Conservation (phyloP, 176 grass and related monocot species). For the Leersia perrieri region DNA sequence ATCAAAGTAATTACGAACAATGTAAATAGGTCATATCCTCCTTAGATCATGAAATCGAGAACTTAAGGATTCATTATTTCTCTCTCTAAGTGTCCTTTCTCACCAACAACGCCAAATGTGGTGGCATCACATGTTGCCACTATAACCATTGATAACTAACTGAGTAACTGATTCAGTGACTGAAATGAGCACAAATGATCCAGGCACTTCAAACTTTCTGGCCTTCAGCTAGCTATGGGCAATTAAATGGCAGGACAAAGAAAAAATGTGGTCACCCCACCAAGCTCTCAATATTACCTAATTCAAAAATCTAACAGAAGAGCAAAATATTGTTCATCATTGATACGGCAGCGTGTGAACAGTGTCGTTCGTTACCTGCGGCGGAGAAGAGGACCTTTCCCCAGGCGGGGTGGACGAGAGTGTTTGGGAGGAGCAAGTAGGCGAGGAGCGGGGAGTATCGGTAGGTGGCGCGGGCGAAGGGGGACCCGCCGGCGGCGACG, state of each 20-base stretch:
- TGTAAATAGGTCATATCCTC: neutral
- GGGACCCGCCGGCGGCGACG: constrained; percentile 62
- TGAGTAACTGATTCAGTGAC: too few relatives aligned
- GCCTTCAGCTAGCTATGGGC: neutral
- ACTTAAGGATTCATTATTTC: neutral
- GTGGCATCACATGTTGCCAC: neutral
- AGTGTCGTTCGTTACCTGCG: constrained; percentile 51
- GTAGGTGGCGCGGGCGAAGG: constrained; percentile 82
- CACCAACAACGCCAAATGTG: neutral
- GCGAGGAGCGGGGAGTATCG: constrained; percentile 89
- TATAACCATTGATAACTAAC: too few relatives aligned
- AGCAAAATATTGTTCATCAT: neutral
- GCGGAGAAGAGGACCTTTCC: constrained; percentile 89
- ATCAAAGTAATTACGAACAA: constrained; percentile 1
- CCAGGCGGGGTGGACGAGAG: constrained; percentile 60
- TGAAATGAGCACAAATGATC: neutral
- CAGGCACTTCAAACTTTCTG: neutral
- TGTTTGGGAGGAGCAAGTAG: constrained; percentile 81
- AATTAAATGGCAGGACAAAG: too few relatives aligned
- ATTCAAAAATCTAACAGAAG: neutral
- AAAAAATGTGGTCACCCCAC: neutral
- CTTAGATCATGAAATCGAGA: neutral
- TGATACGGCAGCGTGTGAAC: neutral
- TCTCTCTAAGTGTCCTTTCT: neutral
- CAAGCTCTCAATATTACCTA: neutral